Conservation (phyloP, 2,329 filamentous ascomycete genomes). For the Fonsecaea nubica region DNA sequence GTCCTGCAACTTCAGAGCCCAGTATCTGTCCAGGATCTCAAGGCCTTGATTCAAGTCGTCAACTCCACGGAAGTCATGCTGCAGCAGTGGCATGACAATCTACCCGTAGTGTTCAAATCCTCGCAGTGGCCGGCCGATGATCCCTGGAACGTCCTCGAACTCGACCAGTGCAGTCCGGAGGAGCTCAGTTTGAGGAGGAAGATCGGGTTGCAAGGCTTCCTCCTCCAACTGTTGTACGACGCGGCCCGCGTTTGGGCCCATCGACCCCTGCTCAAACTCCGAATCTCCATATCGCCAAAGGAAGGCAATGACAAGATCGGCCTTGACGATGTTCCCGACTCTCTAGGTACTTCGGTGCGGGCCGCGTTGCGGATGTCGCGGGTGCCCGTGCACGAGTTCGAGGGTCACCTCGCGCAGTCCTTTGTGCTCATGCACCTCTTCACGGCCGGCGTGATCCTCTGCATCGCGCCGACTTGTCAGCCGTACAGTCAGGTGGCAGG, state of each 20-base stretch:
- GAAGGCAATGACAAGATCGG: slow-evolving; percentile 18
- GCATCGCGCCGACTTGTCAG: slow-evolving; percentile 43
- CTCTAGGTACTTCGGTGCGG: slow-evolving; percentile 35
- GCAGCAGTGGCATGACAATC: slow-evolving; percentile 22
- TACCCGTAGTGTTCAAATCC: slow-evolving; percentile 24
- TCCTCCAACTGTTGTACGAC: slow-evolving; percentile 42
- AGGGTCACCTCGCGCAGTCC: slow-evolving; percentile 41
- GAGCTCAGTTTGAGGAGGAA: slow-evolving; percentile 18
- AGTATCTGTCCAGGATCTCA: slow-evolving; percentile 24
- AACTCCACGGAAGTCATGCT: slow-evolving; percentile 27
- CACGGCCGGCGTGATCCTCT: slow-evolving; percentile 41
- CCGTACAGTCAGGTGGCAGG: slow-evolving; percentile 42
- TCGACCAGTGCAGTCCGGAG: slow-evolving; percentile 15
- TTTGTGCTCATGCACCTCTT: slow-evolving; percentile 39
- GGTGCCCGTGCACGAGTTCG: slow-evolving; percentile 41
- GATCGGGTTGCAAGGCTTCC: slow-evolving; percentile 35
- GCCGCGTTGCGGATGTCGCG: slow-evolving; percentile 44
- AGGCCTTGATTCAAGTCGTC: slow-evolving; percentile 23
- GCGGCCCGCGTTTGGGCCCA: slow-evolving; percentile 39
- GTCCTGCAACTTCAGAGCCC: slow-evolving; percentile 22
- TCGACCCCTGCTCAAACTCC: slow-evolving; percentile 41
- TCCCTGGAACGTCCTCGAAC: slow-evolving; percentile 25
- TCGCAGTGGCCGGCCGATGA: slow-evolving; percentile 17
- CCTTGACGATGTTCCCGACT: slow-evolving; percentile 21
- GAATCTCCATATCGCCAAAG: slow-evolving; percentile 17